Base-by-base conservation (phyloP, 805 yeast species). In the Zygotorulaspora sp. region DNA sequence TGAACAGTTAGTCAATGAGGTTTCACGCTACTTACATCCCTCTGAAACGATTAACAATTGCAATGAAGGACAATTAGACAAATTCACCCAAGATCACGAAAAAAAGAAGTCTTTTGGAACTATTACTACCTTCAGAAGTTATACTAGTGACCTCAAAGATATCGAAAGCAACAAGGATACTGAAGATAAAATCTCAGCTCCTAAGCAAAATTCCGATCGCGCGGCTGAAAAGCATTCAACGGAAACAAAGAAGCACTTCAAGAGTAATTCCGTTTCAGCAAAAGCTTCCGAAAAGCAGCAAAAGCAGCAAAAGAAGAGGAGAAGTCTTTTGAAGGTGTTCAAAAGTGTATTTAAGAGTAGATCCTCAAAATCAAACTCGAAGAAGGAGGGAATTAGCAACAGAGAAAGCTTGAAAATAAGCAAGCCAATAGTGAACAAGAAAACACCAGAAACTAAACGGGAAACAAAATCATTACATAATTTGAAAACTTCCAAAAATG, bases 41-140 rank as follows among this genome's bases (percentile, higher is more conserved):
- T 18, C 6, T 14, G 13, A 12, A 24, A 14, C 7, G 11, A 14
- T 12, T 8, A 18, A 12, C 20, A 18, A 13, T 8, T 24, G 21
- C n/a, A 19, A n/a, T 22, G 17, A 31, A 12, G 6, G 27, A 6
- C 13, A n/a, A n/a, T 23, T 29, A 6, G 35, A 15, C 7, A 9
- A 32, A n/a, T 34, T 34, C 24, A 42, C 20, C 20, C 30, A 38
- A 14, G 33, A 33, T 5, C 48, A 44, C 21, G 48, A 45, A 29
- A 53, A 46, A 28, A 39, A 46, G n/a, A 47, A 43, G 34, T 57
- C 63, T 7, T 55, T 49, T 41, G 57, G 57, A 7, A 58, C 61
- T 12, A 55, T 57, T 16, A 57, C 62, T 7, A 58, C 62, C 2
- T 57, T 55, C 30, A 50, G 62, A 42, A 58, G 62, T 40, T 36